Evolutionary conservation across 257 asterid genomes (phyloP), one percentile per base, ranked within the genome.

Genomic region (Plantago ovata): DNA sequence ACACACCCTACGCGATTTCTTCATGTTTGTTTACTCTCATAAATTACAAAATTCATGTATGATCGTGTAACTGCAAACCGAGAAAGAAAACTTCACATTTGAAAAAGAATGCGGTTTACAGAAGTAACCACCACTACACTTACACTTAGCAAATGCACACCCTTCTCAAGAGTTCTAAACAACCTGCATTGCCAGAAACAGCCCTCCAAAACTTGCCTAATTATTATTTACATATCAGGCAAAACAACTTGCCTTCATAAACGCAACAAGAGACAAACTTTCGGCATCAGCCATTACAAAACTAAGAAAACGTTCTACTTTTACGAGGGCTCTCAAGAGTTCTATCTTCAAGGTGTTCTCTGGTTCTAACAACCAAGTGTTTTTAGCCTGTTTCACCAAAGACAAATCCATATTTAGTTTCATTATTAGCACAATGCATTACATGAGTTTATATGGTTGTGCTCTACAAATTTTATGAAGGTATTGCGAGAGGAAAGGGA

Each of bases 191-290:
- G 7, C 36, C 36, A 28, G 36, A 8, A 28, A n/a, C n/a, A n/a
- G 36, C 36, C 2, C 36, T 28, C 7, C 36, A 28, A 28, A 28
- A 28, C 36, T 28, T 45, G 44, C 42, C 55, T 46, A 15, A 24
- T 44, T n/a, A n/a, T n/a, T 62, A 64, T 16, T 36, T 60, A 70
- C 74, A 64, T 64, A n/a, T n/a, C 77, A 76, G 80, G 76, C 81
- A 64, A 77, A 38, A 33, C 74, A 78, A 74, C 77, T 77, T 82
- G 80, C 81, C 79, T 46, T 64, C 49, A 20, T 11, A 60, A 60
- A 60, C 60, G 47, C 41, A 53, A 11, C 74, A 63, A 67, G 49
- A n/a, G 42, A 28, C 72, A 41, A 24, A 58, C n/a, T 16, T 59
- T 53, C 50, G 4, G 38, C 43, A 10, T 56, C 65, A 16, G 50